A percentile compares a stretch with the other conserved stretches of the same genome.
Conservation (phyloP, 73 alveolate genomes). For the Paramecium primaurelia region DNA sequence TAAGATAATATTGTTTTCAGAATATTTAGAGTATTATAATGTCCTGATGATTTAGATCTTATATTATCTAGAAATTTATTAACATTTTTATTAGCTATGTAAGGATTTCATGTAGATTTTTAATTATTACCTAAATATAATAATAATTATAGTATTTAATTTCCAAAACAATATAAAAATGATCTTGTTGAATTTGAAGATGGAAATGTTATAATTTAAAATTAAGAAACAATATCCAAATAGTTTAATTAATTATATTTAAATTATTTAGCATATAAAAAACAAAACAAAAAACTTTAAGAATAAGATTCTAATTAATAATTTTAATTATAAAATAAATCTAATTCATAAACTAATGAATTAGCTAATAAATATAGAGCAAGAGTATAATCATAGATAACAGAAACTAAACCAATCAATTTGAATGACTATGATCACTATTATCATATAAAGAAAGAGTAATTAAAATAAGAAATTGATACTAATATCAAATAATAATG, state of each 20-base stretch:
- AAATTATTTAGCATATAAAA: constrained; percentile 20
- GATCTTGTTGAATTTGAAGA: not conserved
- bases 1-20: not conserved
- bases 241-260: not conserved
- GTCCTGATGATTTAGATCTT: constrained; percentile 21
- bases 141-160: not conserved
- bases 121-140: not conserved
- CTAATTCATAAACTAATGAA: too few relatives aligned
- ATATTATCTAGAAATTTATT: constrained; percentile 21
- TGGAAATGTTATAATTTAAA: not conserved
- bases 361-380: too few relatives aligned
- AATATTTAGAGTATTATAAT: not conserved
- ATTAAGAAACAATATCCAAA: not conserved
- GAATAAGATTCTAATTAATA: too few relatives aligned
- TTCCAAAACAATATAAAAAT: not conserved
- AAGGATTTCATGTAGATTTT: not conserved
- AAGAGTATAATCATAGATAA: too few relatives aligned
- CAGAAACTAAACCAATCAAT: too few relatives aligned
- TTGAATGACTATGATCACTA: too few relatives aligned
- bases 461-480: too few relatives aligned
- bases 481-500: too few relatives aligned
- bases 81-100: not conserved
- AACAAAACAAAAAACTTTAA: not conserved
- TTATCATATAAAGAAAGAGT: too few relatives aligned
- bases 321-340: too few relatives aligned